Base-by-base conservation (phyloP, 345 rosid species). In the Brassica cretica region DNA sequence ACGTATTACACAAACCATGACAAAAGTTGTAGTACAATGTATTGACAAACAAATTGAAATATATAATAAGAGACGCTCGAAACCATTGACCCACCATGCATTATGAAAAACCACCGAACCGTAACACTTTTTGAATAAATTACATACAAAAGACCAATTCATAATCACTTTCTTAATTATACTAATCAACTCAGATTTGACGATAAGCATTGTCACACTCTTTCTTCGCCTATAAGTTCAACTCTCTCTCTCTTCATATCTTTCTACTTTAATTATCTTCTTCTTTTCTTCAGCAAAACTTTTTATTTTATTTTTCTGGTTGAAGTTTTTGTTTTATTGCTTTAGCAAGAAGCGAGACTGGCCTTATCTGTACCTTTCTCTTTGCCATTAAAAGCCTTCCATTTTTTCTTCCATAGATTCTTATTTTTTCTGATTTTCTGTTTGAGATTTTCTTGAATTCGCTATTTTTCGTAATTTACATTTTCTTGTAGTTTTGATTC, bases 281-380 rank as follows among this genome's bases (percentile, higher is more conserved):
- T 44, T 30, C 33, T 10, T 27, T n/a, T 51, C 70, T 53, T 63
- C 59, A 35, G n/a, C 49, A 2, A 33, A 12, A 4, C 24, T 44
- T 2, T 37, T 37, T 27, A 27, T 27, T 27, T 27, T 27, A 1
- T 18, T 19, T 6, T 12, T 29, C 5, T n/a, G 8, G 8, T 39
- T 24, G 66, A 8, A 6, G 15, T 49, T 14, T 5, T 15, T 60
- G 51, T 25, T 71, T 32, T 49, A 14, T 74, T 79, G 66, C 70
- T 79, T 79, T 61, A 32, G 19, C 75, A 64, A 74, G 72, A 69
- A 74, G 72, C 75, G 65, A 80, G 83, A 55, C 72, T 74, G 5
- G 53, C 67, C 18, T 70, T 69, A 75, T 75, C 68, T 64, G 76
- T 80, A 80, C 78, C 78, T 80, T 74, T 74, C 75, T 53, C 70